These are phyloP conservation scores for Geotrichum carabidarum DNA, from an alignment of 1,139 yeast species.

Conservation along the genomic window DNA sequence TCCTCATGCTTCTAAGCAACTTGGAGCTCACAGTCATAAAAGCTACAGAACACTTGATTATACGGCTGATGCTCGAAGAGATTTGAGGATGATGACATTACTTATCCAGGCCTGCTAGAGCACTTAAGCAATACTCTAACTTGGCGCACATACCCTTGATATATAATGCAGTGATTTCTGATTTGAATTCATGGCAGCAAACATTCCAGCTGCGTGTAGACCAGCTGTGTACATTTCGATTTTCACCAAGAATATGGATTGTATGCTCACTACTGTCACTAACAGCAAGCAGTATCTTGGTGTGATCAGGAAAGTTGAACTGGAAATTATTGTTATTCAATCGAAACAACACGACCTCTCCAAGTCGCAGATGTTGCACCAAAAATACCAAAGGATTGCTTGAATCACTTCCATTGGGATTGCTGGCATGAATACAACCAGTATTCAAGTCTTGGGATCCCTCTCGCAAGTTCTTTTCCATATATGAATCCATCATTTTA, in stretches of 20 bases:
- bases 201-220: neutral
- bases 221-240: neutral
- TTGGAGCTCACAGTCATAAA: too few relatives aligned
- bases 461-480: neutral
- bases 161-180: neutral
- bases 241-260: neutral
- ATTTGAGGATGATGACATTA: too few relatives aligned
- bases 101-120: neutral
- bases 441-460: neutral
- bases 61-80: too few relatives aligned
- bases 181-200: neutral
- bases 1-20: too few relatives aligned
- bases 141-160: neutral
- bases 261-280: neutral
- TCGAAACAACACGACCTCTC: constrained; percentile 64
- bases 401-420: neutral
- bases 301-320: constrained; percentile 92
- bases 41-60: too few relatives aligned
- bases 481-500: neutral
- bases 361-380: neutral
- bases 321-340: constrained; percentile 89
- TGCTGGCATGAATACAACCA: neutral
- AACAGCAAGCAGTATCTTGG: constrained; percentile 47
- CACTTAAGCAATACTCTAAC: neutral
- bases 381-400: neutral